Evolutionary conservation across 2,329 filamentous ascomycete genomes (phyloP), one percentile per base, ranked within the genome.

Genomic region (Plectosphaerella cucumerina): DNA sequence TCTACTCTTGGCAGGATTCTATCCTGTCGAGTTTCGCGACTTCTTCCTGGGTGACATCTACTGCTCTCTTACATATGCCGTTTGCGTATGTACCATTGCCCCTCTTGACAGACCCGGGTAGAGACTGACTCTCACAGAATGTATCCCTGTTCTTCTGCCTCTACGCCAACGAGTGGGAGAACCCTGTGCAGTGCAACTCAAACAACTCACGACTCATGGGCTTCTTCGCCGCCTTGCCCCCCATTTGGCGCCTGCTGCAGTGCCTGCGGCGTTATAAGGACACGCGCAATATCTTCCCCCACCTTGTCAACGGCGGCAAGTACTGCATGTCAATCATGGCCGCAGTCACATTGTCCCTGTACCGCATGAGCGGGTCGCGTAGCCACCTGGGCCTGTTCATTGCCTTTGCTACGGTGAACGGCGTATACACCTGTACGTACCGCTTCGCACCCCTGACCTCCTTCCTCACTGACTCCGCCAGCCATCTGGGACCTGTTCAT

Each of bases 1-100:
- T 54, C 76, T 97, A 17, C 72, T 95, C 49, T 79, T 93, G 46
- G 90, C 93, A 14, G 92, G 92, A 4, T 66, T 96, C 18, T 97
- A 95, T 62, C 90, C 90, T 2, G 94, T 99, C 47, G 93, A 97
- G 65, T 99, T 97, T 66, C 84, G 92, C 52, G 94, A 99, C 69
- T 97, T 99, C 71, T 97, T 97, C 69, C 79, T 97, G 0, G 94
- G 94, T 48, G 94, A 99, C 65, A 97, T 97, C 77, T 96, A 96
- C 68, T 97, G 93, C 69, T 97, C 94, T 3, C 76, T 96, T 50
- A 96, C 92, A 6, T 99, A 99, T 68, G 81, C 87, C 15, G 89
- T 90, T 69, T 87, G 89, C 54, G 89, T 93, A 77, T 73, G 87
- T 81, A 21, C 17, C 31, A 34, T 3, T 15, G 9, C 3, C 3